Evolutionary conservation across 2,329 filamentous ascomycete species (phyloP).

Genomic region (Fusarium mundagurra): DNA sequence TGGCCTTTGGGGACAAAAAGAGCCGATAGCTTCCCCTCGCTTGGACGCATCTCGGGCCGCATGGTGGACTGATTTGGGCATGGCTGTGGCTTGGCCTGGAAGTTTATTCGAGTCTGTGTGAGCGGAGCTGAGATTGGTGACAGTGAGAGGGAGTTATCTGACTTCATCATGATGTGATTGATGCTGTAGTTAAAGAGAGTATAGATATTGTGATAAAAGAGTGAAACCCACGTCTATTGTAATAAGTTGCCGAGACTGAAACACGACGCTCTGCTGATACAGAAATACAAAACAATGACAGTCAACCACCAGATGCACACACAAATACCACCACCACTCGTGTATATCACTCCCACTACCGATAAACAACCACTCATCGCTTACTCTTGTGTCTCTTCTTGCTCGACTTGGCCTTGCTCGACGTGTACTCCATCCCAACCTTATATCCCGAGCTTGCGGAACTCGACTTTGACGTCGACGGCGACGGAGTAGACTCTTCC

Average conservation of each 20-base stretch:
- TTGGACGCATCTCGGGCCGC: slow-evolving; percentile 24
- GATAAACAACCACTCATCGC: not conserved
- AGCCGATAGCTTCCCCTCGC: slow-evolving; percentile 17
- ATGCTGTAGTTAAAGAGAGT: too few species aligned
- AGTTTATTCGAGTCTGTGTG: slow-evolving; percentile 1
- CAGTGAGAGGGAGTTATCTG: not conserved
- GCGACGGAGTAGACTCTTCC: slow-evolving; percentile 26
- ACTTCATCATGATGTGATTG: not conserved
- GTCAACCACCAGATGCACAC: not conserved
- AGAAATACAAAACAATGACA: not conserved
- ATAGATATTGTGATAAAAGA: not conserved
- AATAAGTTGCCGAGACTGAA: not conserved
- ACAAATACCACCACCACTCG: not conserved
- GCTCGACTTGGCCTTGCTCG: slow-evolving; percentile 41
- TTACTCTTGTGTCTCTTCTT: slow-evolving; percentile 44
- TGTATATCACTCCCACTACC: not conserved
- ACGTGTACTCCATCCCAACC: slow-evolving; percentile 45
- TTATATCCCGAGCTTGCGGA: slow-evolving; percentile 41
- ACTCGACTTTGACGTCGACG: slow-evolving; percentile 37
- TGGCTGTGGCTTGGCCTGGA: slow-evolving; percentile 27
- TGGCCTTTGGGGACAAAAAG: not conserved
- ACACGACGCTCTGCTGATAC: not conserved
- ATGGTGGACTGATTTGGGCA: slow-evolving; percentile 15
- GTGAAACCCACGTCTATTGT: not conserved
- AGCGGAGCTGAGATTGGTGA: not conserved